phyloP scores from a whole-genome alignment of 768 basidiomycete species.

The Galerina marginata region DNA sequence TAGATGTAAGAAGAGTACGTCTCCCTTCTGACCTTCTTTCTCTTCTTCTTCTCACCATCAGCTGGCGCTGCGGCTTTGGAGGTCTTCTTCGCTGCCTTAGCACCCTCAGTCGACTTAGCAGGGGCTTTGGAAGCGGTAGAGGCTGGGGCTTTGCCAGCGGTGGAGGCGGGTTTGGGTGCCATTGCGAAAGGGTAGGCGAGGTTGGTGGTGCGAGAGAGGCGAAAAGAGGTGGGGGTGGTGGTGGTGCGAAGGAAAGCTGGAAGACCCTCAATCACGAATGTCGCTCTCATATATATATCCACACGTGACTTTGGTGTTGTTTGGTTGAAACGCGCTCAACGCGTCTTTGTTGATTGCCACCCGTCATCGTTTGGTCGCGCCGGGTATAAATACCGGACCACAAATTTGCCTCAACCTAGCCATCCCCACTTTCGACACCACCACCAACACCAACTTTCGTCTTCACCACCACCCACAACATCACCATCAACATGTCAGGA shows the following conservation, averaged over 20 bases:
- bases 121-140: conserved; percentile 77
- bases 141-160: conserved; percentile 83
- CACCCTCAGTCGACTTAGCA: conserved; percentile 63
- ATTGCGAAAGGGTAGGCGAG: conserved; percentile 44
- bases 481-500: conserved; percentile 45
- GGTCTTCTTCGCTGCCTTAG: conserved; percentile 84
- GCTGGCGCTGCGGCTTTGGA: conserved; percentile 65
- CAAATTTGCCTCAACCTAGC: conserved; percentile 21
- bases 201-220: conserved; percentile 36
- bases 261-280: conserved; percentile 17
- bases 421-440: conserved; percentile 17
- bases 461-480: conserved; percentile 13
- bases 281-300: conserved; percentile 42
- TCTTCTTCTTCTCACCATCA: conserved; percentile 86
- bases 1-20: conserved; percentile 94
- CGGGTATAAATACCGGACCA: conserved; percentile 41
- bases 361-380: conserved; percentile 9
- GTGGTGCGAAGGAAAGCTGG: conserved; percentile 38
- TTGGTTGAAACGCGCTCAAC: conserved; percentile 42
- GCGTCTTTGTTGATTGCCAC: conserved; percentile 43
- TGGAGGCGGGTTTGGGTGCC: conserved; percentile 85
- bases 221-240: conserved; percentile 20
- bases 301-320: conserved; percentile 53
- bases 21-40: conserved; percentile 86
- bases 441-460: conserved; percentile 17